Evolutionary conservation across 495 filamentous ascomycete genomes (phyloP).

Genomic region (Neurospora hispaniola): DNA sequence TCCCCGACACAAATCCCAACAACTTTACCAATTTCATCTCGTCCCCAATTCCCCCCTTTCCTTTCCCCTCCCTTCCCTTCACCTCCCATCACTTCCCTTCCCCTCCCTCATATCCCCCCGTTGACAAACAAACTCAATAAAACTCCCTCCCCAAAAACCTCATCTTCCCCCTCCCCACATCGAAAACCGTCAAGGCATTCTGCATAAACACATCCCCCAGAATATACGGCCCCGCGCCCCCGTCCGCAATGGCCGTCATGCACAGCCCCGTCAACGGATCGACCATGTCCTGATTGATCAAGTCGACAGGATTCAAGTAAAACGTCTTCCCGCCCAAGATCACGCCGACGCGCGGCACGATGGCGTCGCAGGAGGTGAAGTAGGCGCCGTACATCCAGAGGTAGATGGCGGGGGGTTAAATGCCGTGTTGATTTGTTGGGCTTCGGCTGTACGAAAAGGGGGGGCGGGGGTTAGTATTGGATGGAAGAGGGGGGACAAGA

Average conservation of each 20-base stretch:
- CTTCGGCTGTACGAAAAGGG: constrained; percentile 21
- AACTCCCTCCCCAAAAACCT: constrained; percentile 29
- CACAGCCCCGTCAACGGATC: constrained; percentile 34
- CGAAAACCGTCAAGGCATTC: constrained; percentile 51
- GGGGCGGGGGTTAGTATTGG: neutral
- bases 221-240: constrained; percentile 38
- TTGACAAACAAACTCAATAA: constrained; percentile 5
- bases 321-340: constrained; percentile 39
- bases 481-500: neutral
- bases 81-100: neutral
- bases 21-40: neutral
- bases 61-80: too few species aligned
- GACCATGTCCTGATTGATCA: constrained; percentile 34
- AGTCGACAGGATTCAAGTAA: constrained; percentile 42
- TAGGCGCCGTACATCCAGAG: constrained; percentile 35
- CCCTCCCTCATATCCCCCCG: neutral
- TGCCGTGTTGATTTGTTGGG: constrained; percentile 29
- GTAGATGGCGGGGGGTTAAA: constrained; percentile 47
- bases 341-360: constrained; percentile 42
- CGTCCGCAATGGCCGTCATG: constrained; percentile 35
- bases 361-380: constrained; percentile 45
- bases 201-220: constrained; percentile 55
- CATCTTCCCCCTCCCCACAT: constrained; percentile 48
- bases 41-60: neutral
- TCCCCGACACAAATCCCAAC: neutral